These are phyloP conservation scores for Aspergillus sp. DNA, from an alignment of 2,329 filamentous ascomycete genomes.

Conservation along the genomic window DNA sequence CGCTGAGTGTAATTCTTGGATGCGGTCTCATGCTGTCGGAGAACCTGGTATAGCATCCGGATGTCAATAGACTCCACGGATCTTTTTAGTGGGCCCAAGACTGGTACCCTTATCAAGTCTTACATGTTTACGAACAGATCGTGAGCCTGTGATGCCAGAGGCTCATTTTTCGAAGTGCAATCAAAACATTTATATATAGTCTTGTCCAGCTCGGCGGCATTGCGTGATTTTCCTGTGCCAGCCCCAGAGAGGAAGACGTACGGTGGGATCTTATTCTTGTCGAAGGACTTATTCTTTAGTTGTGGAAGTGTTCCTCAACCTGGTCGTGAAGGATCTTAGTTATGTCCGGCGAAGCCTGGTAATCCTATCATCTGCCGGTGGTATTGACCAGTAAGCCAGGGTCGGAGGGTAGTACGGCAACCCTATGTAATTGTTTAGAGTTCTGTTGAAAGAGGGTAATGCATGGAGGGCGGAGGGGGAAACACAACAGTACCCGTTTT, in stretches of 20 bases:
- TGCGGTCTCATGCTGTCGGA: neutral
- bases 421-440: no score
- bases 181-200: neutral
- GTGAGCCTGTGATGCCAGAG: neutral
- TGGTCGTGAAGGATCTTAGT: no score
- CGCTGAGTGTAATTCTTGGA: neutral
- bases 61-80: neutral
- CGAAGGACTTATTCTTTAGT: no score
- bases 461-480: no score
- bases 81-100: neutral
- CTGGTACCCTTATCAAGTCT: neutral
- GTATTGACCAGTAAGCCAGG: no score
- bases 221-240: neutral
- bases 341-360: no score
- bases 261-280: neutral
- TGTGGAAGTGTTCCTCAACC: no score
- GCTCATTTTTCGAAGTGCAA: neutral
- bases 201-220: neutral
- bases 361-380: no score
- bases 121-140: neutral
- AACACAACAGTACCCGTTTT: no score
- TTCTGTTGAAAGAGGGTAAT: no score
- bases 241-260: neutral
- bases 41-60: neutral
- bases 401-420: no score